A percentile compares a stretch with the other conserved stretches of the same genome.
These are phyloP conservation scores for Tricholoma sp. DNA, from an alignment of 768 basidiomycete species.

Conservation along the genomic window DNA sequence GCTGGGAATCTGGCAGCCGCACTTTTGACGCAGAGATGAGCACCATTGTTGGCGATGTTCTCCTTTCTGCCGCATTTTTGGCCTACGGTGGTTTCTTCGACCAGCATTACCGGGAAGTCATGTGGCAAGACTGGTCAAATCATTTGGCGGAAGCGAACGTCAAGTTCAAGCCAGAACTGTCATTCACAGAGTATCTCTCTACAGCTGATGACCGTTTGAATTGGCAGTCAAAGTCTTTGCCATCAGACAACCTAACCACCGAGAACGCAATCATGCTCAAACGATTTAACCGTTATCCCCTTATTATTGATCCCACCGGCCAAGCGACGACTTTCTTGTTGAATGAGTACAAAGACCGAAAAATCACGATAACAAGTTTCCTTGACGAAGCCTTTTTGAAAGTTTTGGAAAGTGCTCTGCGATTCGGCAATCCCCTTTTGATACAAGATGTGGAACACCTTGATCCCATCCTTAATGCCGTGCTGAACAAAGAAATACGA, in stretches of 20 bases:
- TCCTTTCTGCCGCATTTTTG: conserved; percentile 93
- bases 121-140: conserved; percentile 94
- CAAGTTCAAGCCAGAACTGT: conserved; percentile 88
- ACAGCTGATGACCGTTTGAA: conserved; percentile 93
- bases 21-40: conserved; percentile 98
- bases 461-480: conserved; percentile 95
- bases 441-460: conserved; percentile 98
- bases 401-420: conserved; percentile 95
- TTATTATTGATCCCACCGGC: conserved; percentile 97
- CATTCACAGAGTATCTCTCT: conserved; percentile 92
- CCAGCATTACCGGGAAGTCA: conserved; percentile 93
- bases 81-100: conserved; percentile 99
- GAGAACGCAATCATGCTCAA: conserved; percentile 99
- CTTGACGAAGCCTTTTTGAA: conserved; percentile 98
- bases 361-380: conserved; percentile 98
- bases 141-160: conserved; percentile 88
- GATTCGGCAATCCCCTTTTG: conserved; percentile 94
- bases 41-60: conserved; percentile 95
- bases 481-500: conserved; percentile 94
- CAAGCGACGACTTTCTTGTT: conserved; percentile 93
- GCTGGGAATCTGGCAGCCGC: conserved; percentile 93
- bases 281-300: conserved; percentile 94
- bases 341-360: conserved; percentile 92
- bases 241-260: conserved; percentile 90
- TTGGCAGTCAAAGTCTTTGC: conserved; percentile 96